Base-by-base conservation (phyloP, 495 filamentous ascomycete genomes). In the Neurospora sp. region DNA sequence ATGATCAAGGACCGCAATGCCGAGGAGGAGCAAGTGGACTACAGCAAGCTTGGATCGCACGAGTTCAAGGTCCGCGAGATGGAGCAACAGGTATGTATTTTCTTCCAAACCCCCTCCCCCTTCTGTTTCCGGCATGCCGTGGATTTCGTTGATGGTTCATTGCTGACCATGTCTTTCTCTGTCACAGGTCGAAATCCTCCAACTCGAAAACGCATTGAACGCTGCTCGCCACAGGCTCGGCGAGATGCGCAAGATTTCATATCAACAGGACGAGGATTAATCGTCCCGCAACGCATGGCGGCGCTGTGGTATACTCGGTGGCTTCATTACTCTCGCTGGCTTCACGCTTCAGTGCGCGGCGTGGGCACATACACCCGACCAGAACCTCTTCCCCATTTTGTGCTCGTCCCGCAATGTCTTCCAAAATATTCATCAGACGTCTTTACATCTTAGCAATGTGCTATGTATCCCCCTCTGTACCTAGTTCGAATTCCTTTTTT, bases 11-110 rank as follows among this genome's bases (percentile, higher is more conserved):
- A 96, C 81, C 90, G 91, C 76, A 91, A 92, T 81, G 86, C 86
- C 76, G 94, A 92, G 19, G 93, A 94, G 31, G 96, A 97, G 39
- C 84, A 86, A n/a, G 89, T 96, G 39, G 94, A 99, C 81, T 99
- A 98, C 81, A 84, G 87, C 1, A 92, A 92, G 82, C 84, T 98
- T 42, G 93, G 92, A 77, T 88, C 91, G 70, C 94, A 97, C 83
- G 96, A 98, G 85, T 98, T 99, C 86, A 99, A 99, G 86, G 93
- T 97, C 17, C 88, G 91, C 78, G 94, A 99, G 86, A 99, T 99
- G 96, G 95, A 99, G 85, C 96, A 99, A 82, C 96, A 99, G 93
- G 94, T 97, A 86, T 75, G 90, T 88, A 15, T 11, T 76, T 76
- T 74, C 38, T 71, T 9, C 54, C 43, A 13, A 11, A 5, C 4